Percentiles rank a stretch among this genome's conserved stretches.
phyloP scores from a whole-genome alignment of 2,329 filamentous ascomycete species.

The Pseudogymnoascus sp. region DNA sequence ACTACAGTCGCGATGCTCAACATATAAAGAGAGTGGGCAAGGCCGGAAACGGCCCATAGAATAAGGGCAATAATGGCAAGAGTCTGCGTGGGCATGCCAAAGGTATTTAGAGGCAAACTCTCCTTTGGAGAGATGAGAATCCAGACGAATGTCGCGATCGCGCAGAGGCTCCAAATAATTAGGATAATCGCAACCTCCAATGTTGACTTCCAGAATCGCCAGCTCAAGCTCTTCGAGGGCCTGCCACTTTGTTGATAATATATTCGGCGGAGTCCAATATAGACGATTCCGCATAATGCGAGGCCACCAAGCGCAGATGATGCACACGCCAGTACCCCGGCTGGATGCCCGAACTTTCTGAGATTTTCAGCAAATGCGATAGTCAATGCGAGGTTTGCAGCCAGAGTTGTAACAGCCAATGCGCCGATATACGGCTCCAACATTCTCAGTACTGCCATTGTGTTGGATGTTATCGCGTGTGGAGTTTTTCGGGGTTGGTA shows the following conservation, averaged over 20 bases:
- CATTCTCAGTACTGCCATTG: background rate
- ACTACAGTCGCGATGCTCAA: conserved; percentile 24
- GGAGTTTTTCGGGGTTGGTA: background rate
- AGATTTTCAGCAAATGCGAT: conserved; percentile 25
- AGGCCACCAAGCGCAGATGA: conserved; percentile 21
- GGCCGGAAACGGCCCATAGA: conserved; percentile 23
- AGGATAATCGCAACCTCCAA: conserved; percentile 23
- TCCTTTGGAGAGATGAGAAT: conserved; percentile 19
- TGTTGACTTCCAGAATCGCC: conserved; percentile 23
- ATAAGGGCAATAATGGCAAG: conserved; percentile 24
- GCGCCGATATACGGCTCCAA: conserved; percentile 19
- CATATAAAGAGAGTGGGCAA: conserved; percentile 24
- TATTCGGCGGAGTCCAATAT: conserved; percentile 23
- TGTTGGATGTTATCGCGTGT: background rate
- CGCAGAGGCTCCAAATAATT: conserved; percentile 21
- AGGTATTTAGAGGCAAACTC: conserved; percentile 18
- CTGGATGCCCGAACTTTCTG: conserved; percentile 12
- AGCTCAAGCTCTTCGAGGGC: conserved; percentile 22
- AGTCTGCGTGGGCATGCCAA: conserved; percentile 17
- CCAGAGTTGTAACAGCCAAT: conserved; percentile 23
- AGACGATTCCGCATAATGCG: conserved; percentile 18
- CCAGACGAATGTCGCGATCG: conserved; percentile 21
- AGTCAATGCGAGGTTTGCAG: conserved; percentile 24
- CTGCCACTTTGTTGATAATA: conserved; percentile 23
- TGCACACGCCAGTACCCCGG: conserved; percentile 21